Conservation (phyloP, 1,284 basidiomycete genomes). For the Fomes fomentarius region DNA sequence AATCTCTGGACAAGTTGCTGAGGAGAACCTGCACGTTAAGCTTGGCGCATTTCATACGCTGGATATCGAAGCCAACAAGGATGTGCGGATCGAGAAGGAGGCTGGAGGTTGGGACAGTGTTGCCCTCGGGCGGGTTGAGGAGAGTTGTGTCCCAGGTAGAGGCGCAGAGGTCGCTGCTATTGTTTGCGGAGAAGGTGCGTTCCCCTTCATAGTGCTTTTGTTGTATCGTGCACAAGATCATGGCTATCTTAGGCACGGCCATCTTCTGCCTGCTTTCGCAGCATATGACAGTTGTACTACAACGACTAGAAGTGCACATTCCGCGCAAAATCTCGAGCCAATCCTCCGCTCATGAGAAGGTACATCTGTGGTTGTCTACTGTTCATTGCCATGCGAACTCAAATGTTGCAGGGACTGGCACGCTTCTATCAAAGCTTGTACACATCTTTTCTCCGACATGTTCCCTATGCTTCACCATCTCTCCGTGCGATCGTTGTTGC, state of each 20-base stretch:
- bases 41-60: constrained; percentile 96
- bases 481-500: constrained; percentile 94
- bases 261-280: constrained; percentile 94
- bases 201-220: neutral
- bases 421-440: constrained; percentile 89
- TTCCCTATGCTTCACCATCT: constrained; percentile 75
- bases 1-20: constrained; percentile 87
- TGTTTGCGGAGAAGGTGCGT: constrained; percentile 86
- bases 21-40: constrained; percentile 91
- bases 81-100: constrained; percentile 88
- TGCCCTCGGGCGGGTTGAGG: constrained; percentile 81
- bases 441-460: constrained; percentile 86
- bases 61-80: constrained; percentile 91
- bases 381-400: neutral
- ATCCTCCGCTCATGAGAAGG: constrained; percentile 83
- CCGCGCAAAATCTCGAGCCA: constrained; percentile 90
- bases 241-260: constrained; percentile 68
- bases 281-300: constrained; percentile 95
- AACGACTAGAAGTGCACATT: constrained; percentile 89
- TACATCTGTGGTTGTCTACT: neutral
- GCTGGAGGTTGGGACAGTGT: constrained; percentile 89
- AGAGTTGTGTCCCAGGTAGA: constrained; percentile 88
- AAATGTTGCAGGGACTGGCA: constrained; percentile 53
- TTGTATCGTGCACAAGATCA: neutral
- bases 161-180: constrained; percentile 97